Evolutionary conservation across 139 green algal genomes (phyloP).

Genomic region (Axilococcus clingmanii): DNA sequence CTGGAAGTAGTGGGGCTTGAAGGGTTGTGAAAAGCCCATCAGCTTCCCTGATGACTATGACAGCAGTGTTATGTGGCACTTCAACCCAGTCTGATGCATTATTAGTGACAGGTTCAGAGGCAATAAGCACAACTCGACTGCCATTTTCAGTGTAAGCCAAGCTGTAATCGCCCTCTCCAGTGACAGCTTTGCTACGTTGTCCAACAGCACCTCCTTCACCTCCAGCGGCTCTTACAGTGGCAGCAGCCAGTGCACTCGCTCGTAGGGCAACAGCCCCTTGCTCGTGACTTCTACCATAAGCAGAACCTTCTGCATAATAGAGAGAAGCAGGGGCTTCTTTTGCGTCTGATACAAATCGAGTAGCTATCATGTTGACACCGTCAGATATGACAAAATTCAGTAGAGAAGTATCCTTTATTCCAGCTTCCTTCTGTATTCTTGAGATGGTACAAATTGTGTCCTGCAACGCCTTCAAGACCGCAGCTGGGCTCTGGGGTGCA

Average conservation of each 20-base stretch:
- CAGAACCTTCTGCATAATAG: conserved; percentile 71
- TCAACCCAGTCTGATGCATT: conserved; percentile 75
- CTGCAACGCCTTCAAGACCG: conserved; percentile 59
- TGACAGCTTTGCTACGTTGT: conserved; percentile 4
- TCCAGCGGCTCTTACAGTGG: background rate
- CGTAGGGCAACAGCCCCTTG: background rate
- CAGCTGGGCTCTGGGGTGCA: conserved; percentile 48
- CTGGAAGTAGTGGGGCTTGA: conserved; percentile 33
- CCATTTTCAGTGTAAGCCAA: conserved; percentile 60
- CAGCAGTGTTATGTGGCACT: conserved; percentile 71
- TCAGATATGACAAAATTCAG: conserved; percentile 92
- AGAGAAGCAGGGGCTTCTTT: conserved; percentile 59
- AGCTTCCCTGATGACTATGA: conserved; percentile 70
- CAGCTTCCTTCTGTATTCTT: conserved; percentile 34
- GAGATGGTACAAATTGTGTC: conserved; percentile 40
- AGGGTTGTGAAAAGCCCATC: conserved; percentile 71
- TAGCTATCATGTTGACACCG: conserved; percentile 72
- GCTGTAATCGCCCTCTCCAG: conserved; percentile 55
- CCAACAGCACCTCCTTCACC: conserved; percentile 3
- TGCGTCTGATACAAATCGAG: conserved; percentile 62
- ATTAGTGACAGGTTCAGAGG: conserved; percentile 86
- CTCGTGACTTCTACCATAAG: conserved; percentile 8
- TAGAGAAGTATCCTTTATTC: conserved; percentile 51
- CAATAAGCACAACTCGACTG: conserved; percentile 67
- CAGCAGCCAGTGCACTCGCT: conserved; percentile 7